Evolutionary conservation across 306 rosid species (phyloP).

Genomic region (Vigna trinervia): DNA sequence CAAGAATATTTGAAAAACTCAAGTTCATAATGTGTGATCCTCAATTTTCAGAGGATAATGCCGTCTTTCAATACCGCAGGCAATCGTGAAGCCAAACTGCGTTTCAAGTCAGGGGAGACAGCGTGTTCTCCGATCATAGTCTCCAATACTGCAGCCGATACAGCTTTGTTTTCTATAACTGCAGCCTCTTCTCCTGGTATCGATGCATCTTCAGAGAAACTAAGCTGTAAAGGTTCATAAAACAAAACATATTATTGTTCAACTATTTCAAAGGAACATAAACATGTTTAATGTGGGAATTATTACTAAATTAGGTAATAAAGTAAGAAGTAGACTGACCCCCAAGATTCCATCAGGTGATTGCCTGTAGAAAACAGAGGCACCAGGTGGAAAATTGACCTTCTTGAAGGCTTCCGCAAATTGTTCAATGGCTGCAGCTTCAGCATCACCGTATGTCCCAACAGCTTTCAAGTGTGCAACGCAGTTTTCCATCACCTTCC

Average conservation of each 20-base stretch:
- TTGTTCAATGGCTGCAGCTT: slow-evolving; percentile 64
- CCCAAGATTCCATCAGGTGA: slow-evolving; percentile 65
- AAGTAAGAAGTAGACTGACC: slow-evolving; percentile 44
- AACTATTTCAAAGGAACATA: background rate
- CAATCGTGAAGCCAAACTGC: slow-evolving; percentile 63
- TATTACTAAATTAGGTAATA: too few relatives aligned
- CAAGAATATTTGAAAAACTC: background rate
- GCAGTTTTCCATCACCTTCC: slow-evolving; percentile 73
- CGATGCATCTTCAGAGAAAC: slow-evolving; percentile 63
- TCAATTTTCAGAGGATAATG: background rate
- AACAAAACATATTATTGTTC: background rate
- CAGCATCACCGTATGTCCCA: slow-evolving; percentile 74
- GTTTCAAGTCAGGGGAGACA: slow-evolving; percentile 83
- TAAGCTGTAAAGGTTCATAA: slow-evolving; percentile 48
- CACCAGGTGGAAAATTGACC: slow-evolving; percentile 61
- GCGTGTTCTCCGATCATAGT: slow-evolving; percentile 82
- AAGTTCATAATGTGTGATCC: background rate
- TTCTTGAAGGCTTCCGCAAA: slow-evolving; percentile 58
- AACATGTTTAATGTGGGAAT: too few relatives aligned
- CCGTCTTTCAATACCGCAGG: slow-evolving; percentile 29
- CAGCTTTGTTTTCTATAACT: slow-evolving; percentile 63
- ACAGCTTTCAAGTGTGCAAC: slow-evolving; percentile 62
- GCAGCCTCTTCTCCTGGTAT: slow-evolving; percentile 51
- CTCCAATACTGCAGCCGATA: slow-evolving; percentile 64
- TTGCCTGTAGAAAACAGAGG: slow-evolving; percentile 75